phyloP scores from a whole-genome alignment of 2,329 filamentous ascomycete genomes.

The Fusarium xyrophilum region DNA sequence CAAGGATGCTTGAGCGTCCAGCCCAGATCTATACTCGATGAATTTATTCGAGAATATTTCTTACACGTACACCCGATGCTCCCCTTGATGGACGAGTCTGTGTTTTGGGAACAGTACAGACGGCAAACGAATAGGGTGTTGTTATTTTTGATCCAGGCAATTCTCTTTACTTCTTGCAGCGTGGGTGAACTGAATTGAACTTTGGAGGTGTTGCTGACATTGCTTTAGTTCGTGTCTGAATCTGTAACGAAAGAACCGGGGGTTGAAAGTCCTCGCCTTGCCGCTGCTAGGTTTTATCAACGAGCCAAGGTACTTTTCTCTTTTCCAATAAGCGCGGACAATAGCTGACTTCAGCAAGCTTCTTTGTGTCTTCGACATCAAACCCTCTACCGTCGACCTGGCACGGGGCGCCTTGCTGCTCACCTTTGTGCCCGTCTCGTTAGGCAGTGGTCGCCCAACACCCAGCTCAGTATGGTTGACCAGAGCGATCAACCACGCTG shows the following conservation, averaged over 20 bases:
- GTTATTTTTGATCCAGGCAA: background rate
- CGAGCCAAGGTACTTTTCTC: background rate
- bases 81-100: background rate
- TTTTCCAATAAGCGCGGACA: rapidly evolving
- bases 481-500: background rate
- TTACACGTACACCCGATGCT: background rate
- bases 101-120: background rate
- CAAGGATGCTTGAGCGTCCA: background rate
- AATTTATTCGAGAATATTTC: background rate
- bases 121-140: background rate
- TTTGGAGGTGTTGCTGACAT: background rate
- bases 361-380: background rate
- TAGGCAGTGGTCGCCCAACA: background rate
- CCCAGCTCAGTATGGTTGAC: background rate
- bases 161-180: background rate
- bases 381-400: background rate
- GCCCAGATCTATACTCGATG: background rate
- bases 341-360: background rate
- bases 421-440: background rate
- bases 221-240: background rate
- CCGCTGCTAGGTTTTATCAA: background rate
- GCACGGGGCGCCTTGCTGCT: background rate
- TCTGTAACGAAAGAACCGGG: background rate
- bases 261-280: background rate
- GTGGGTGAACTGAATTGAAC: background rate